Evolutionary conservation across 2,329 filamentous ascomycete genomes (phyloP), one percentile per base, ranked within the genome.

Genomic region (Aspergillus puulaauensis): DNA sequence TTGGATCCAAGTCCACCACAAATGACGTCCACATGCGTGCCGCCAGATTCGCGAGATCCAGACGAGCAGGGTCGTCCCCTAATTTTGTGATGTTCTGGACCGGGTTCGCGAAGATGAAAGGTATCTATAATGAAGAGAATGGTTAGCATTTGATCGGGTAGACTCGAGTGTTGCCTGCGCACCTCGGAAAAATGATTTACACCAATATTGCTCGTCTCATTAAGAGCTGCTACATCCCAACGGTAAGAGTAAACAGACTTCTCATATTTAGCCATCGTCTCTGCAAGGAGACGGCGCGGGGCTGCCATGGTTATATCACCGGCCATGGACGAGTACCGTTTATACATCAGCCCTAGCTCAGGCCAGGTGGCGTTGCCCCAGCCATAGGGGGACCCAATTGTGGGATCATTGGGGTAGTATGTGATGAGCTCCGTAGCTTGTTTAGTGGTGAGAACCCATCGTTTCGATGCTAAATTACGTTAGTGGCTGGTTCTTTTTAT

Each of bases 371-470:
- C 50, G 54, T 71, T 71, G 0, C 66, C 69, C 68, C 69, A 71
- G n/a, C 69, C 69, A 23, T 71, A 71, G 52, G 82, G 82, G 37
- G 83, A 80, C 0, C 77, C 80, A 19, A 80, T 73, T 3, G 70
- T 68, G 2, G 80, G 77, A 23, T 77, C 75, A 56, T 82, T 75
- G 0, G 83, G 82, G 65, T 86, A 86, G 1, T 82, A 74, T 1
- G 70, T 66, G 1, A 83, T 71, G 1, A 85, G 69, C 6, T 68
- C 61, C 19, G 76, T 65, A 21, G 68, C 40, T 78, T 64, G 59
- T 23, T 58, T 44, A 21, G 60, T 57, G 24, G 60, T 58, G 14
- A 70, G 61, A 9, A 68, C 64, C 67, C 70, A 71, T 40, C 71
- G 69, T 46, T 69, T 66, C 6, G 69, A 66, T 31, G 62, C 64